Evolutionary conservation across 805 yeast genomes (phyloP), one percentile per base, ranked within the genome.

Genomic region (Lipomyces kockii): DNA sequence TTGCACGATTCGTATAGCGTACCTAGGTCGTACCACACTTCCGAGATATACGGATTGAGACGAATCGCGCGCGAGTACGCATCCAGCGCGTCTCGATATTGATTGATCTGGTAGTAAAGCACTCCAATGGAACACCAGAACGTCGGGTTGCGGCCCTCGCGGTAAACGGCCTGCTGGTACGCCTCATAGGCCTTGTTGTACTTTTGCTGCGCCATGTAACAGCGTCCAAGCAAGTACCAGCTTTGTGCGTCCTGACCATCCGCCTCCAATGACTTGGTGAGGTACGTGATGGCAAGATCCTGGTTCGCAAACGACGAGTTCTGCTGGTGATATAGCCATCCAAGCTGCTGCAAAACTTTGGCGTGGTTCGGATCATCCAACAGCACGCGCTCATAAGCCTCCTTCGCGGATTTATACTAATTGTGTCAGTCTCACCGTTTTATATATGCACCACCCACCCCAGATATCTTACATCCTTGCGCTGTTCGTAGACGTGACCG

Each of bases 21-120:
- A 67, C 99, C 99, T 76, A 95, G 84, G 80, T 95, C 99, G 80
- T 95, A 95, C 99, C 99, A 95, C 32, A 95, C 99, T 79, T 95
- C 99, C 68, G 95, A 87, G 72, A 95, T 90, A 81, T 93, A 93
- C 17, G 99, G 99, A 74, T 95, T 95, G 75, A 95, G 85, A 74
- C 98, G 85, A 68, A 95, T 95, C 11, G 99, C 99, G 64, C 98
- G 84, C 7, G 98, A 93, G 80, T 95, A 95, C 17, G 99, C 99
- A 78, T 95, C 98, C 71, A 95, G 83, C 1, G 99, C 99, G 78
- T 95, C 99, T 65, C 97, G 85, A 80, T 91, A 95, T 81, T 95
- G 99, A 65, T 95, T 87, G 68, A 95, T 94, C 80, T 95, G 98
- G 79, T 94, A 95, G 80, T 95, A 95, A 66, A 95, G 83, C 17